Conservation (phyloP, 2,329 filamentous ascomycete genomes). For the Verruconis gallopava region DNA sequence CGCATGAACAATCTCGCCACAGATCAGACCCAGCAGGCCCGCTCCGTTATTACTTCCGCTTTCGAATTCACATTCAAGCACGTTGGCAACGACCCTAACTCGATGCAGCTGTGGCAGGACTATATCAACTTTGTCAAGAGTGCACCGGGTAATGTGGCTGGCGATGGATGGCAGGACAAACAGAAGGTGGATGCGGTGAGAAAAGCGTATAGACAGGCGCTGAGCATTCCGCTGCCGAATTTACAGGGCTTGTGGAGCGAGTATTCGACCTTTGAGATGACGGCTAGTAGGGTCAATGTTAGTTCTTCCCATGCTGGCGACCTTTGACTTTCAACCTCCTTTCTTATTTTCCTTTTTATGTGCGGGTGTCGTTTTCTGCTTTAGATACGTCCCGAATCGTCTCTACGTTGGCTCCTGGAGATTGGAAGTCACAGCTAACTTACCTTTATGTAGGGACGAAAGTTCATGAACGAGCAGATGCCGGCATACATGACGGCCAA, state of each 20-base stretch:
- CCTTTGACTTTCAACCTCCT: too few relatives aligned
- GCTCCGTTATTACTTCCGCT: slow-evolving; percentile 66
- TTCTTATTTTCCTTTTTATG: too few relatives aligned
- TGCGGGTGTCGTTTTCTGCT: too few relatives aligned
- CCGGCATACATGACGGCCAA: slow-evolving; percentile 93
- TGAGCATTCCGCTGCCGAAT: slow-evolving; percentile 71
- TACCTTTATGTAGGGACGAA: slow-evolving; percentile 56
- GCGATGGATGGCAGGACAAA: slow-evolving; percentile 85
- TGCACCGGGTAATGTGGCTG: slow-evolving; percentile 73
- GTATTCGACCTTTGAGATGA: slow-evolving; percentile 93
- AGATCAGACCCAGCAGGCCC: slow-evolving; percentile 63
- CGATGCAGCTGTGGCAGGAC: slow-evolving; percentile 82
- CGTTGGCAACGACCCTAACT: slow-evolving; percentile 83
- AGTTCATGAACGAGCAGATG: slow-evolving; percentile 86
- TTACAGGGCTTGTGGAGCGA: slow-evolving; percentile 89
- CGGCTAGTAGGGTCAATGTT: slow-evolving; percentile 82
- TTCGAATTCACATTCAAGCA: slow-evolving; percentile 88
- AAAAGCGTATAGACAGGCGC: slow-evolving; percentile 83
- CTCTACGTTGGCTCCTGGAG: background rate
- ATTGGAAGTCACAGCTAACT: slow-evolving; percentile 9
- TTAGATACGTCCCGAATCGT: slow-evolving; percentile 3
- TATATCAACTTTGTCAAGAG: slow-evolving; percentile 89
- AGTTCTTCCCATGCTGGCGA: slow-evolving; percentile 20
- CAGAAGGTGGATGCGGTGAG: slow-evolving; percentile 94
- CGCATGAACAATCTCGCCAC: slow-evolving; percentile 76